phyloP scores from a whole-genome alignment of 148 eudicot genomes.

The Rhododendron kiyosumense region DNA sequence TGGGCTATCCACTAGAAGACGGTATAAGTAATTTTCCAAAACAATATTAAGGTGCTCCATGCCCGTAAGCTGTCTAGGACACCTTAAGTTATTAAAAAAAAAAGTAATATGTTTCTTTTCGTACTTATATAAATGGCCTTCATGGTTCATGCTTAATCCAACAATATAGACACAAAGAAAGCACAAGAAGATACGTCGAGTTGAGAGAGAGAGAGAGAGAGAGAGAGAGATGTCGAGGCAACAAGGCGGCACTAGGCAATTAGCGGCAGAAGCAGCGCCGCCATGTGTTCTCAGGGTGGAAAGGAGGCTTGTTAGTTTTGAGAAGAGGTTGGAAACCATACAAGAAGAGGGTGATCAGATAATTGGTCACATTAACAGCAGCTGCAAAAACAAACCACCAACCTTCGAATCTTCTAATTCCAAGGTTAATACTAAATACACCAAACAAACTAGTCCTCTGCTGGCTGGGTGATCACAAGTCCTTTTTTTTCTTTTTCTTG shows the following conservation, averaged over 20 bases:
- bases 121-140: not conserved
- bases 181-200: not conserved
- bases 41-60: no score
- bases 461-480: no score
- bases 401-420: not conserved
- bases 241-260: not conserved
- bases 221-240: not conserved
- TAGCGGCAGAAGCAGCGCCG: not conserved
- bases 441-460: not conserved
- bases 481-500: no score
- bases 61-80: no score
- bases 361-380: not conserved
- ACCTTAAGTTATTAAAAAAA: no score
- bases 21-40: no score
- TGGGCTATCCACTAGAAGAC: no score
- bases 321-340: conserved; percentile 12
- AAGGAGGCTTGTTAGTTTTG: not conserved
- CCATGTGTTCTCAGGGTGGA: not conserved
- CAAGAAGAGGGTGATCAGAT: not conserved
- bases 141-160: not conserved
- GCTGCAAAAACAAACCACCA: not conserved
- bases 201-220: not conserved
- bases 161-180: no score
- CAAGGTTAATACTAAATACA: not conserved
- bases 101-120: not conserved